Base-by-base conservation (phyloP, 2,329 filamentous ascomycete genomes). In the Aspergillus flavus region DNA sequence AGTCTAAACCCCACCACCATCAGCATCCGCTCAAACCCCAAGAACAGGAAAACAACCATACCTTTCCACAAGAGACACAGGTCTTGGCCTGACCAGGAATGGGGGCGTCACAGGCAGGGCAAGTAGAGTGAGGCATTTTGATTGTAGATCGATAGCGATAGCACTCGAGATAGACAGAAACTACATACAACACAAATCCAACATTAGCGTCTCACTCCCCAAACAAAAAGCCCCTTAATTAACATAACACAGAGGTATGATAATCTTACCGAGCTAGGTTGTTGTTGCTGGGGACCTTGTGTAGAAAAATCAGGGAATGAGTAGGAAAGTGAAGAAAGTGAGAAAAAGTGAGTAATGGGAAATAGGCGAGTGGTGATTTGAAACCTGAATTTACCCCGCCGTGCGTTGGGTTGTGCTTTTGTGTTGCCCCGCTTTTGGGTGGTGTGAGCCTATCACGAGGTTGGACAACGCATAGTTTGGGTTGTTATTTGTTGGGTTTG, bases 81-180 rank as follows among this genome's bases (percentile, higher is more conserved):
- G 66, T 72, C 71, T 75, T 75, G 14, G n/a, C 69, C 14, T 69
- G 69, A 45, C 71, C 69, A 6, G 61, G 14, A 58, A 75, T 72
- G 41, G 60, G 45, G 43, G 69, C 66, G 50, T 67, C 68, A 65
- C 72, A 75, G 23, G 67, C 66, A 52, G 73, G 73, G 55, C 73
- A 75, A 59, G 61, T 52, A 34, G 58, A 50, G 66, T 74, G 71
- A 45, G 66, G 34, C 71, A 72, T 72, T 64, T 65, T 65, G 58
- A 32, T 41, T 41, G 9, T 41, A 41, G 45, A 50, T 52, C 6
- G 23, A 28, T 1, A 28, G 26, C 26, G 26, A 28, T 28, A 28
- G 26, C 26, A 28, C 26, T 41, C 39, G 19, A 26, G 21, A 26
- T 26, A 26, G 23, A 48, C 3, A 14, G 23, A 16, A 26, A 48